Percentiles rank a stretch among this genome's conserved stretches.
Conservation (phyloP, 1,139 yeast genomes). For the Diutina catenulata region DNA sequence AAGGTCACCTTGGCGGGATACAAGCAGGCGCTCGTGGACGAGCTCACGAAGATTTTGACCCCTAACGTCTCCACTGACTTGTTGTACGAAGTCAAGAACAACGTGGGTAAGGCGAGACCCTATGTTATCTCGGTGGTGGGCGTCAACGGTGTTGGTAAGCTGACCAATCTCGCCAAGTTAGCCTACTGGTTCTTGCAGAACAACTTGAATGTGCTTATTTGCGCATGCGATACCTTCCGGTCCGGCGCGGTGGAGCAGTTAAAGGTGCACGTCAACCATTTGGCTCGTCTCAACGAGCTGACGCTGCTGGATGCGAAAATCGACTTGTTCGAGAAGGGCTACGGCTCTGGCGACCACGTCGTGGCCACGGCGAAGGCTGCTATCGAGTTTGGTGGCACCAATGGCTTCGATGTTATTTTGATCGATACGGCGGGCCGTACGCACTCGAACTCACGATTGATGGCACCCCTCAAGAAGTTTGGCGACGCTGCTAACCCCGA, state of each 20-base stretch:
- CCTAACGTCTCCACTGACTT: constrained; percentile 89
- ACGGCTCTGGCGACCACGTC: constrained; percentile 89
- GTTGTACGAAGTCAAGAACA: constrained; percentile 61
- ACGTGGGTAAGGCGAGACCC: constrained; percentile 39
- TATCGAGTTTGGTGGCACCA: constrained; percentile 57
- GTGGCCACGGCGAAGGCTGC: constrained; percentile 95
- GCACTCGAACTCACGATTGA: constrained; percentile 86
- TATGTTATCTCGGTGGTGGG: constrained; percentile 96
- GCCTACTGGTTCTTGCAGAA: constrained; percentile 95
- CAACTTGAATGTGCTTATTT: constrained; percentile 74
- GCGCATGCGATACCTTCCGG: constrained; percentile 96
- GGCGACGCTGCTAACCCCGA: constrained; percentile 95
- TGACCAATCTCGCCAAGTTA: constrained; percentile 79
- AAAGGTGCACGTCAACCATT: constrained; percentile 82
- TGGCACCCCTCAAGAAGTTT: constrained; percentile 93
- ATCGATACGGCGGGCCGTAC: constrained; percentile 98
- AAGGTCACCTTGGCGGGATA: constrained; percentile 21
- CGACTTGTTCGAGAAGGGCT: constrained; percentile 87
- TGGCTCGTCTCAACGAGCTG: constrained; percentile 37
- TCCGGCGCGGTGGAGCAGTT: constrained; percentile 97
- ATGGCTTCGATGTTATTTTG: constrained; percentile 66
- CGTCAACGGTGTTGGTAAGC: constrained; percentile 92
- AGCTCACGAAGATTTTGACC: constrained; percentile 71
- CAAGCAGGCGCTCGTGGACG: constrained; percentile 57
- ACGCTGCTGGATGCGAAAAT: constrained; percentile 42